These are phyloP conservation scores for Pichia nakasei DNA, from an alignment of 805 yeast species.

Conservation along the genomic window DNA sequence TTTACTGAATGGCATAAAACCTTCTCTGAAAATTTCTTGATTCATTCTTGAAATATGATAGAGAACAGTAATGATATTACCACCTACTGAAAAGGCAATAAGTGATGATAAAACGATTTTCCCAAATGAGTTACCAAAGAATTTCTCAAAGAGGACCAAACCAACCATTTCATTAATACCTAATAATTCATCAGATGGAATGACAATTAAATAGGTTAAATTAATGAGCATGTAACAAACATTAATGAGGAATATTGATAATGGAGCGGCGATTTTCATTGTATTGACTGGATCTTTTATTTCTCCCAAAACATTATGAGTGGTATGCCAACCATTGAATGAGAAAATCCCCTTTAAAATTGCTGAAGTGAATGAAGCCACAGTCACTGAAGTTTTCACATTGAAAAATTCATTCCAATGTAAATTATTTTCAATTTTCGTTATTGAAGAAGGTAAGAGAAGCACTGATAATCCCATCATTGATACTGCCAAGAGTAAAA, in stretches of 20 bases:
- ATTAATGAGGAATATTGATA: slow-evolving; percentile 34
- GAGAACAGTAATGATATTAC: slow-evolving; percentile 46
- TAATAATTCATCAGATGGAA: slow-evolving; percentile 38
- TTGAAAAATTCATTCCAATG: slow-evolving; percentile 23
- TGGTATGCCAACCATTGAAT: slow-evolving; percentile 47
- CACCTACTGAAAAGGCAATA: slow-evolving; percentile 47
- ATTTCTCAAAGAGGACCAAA: slow-evolving; percentile 40
- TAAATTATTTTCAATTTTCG: slow-evolving; percentile 37
- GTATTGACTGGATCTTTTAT: slow-evolving; percentile 44
- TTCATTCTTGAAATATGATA: slow-evolving; percentile 45
- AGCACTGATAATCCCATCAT: slow-evolving; percentile 51
- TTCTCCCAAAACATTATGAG: slow-evolving; percentile 47
- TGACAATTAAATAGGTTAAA: slow-evolving; percentile 41
- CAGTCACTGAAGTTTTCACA: slow-evolving; percentile 25
- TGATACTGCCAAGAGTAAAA: slow-evolving; percentile 44
- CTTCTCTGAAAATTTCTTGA: slow-evolving; percentile 51
- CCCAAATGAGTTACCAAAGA: slow-evolving; percentile 43
- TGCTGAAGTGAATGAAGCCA: slow-evolving; percentile 39
- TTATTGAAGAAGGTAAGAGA: slow-evolving; percentile 36
- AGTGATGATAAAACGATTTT: slow-evolving; percentile 38
- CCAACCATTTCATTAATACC: slow-evolving; percentile 43
- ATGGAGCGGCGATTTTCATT: slow-evolving; percentile 45
- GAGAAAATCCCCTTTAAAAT: slow-evolving; percentile 45
- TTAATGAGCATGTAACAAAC: slow-evolving; percentile 40
- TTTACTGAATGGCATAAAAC: slow-evolving; percentile 41